Conservation (phyloP, 1,139 yeast genomes). For the Candida sanyaensis region DNA sequence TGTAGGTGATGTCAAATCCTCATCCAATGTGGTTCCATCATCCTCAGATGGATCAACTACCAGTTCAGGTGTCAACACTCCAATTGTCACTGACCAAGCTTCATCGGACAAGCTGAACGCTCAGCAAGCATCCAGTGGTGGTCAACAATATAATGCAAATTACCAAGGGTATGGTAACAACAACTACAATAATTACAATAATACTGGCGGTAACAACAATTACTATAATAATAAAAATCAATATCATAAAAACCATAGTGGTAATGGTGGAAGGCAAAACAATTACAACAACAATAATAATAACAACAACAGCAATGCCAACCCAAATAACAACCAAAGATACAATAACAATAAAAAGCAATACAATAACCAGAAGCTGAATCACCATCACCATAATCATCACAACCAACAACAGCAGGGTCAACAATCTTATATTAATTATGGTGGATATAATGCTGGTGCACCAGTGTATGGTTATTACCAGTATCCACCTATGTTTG, state of each 20-base stretch:
- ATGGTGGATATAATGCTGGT: conserved; percentile 16
- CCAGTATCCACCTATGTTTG: conserved; percentile 20
- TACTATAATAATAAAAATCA: conserved; percentile 12
- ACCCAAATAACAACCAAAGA: conserved; percentile 7
- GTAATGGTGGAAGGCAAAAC: conserved; percentile 12
- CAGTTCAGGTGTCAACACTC: conserved; percentile 1
- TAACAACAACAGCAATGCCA: conserved; percentile 6
- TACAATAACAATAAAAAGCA: conserved; percentile 16
- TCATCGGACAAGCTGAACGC: conserved; percentile 1
- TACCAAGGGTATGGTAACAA: conserved; percentile 9
- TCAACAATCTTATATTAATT: conserved; percentile 15
- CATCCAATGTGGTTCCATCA: conserved; percentile 1
- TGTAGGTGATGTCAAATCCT: conserved; percentile 3
- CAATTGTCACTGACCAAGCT: conserved; percentile 2
- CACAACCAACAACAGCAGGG: conserved; percentile 17
- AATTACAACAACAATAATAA: conserved; percentile 11
- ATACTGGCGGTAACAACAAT: conserved; percentile 7
- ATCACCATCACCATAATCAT: conserved; percentile 14
- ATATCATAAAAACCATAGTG: conserved; percentile 6
- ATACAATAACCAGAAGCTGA: conserved; percentile 20
- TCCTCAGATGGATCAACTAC: conserved; percentile 4
- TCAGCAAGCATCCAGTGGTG: conserved; percentile 2
- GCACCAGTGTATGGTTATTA: conserved; percentile 18
- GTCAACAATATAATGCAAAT: conserved; percentile 8
- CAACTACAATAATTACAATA: conserved; percentile 5